Conservation (phyloP, 306 rosid genomes). For the Lathyrus tuberosus region DNA sequence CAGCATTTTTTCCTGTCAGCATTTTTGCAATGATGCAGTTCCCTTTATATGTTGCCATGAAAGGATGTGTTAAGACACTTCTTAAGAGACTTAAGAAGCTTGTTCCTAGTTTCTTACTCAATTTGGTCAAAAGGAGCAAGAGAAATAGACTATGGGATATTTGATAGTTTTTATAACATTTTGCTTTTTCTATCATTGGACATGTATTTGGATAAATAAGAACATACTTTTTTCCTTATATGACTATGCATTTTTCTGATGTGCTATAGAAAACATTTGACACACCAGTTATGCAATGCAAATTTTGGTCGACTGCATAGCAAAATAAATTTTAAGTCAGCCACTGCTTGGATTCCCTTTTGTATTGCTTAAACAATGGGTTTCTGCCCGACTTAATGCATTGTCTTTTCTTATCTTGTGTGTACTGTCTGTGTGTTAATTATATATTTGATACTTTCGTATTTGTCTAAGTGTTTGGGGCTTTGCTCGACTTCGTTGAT, state of each 20-base stretch:
- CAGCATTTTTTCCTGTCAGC: no score
- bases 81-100: slow-evolving; percentile 30
- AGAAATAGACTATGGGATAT: slow-evolving; percentile 18
- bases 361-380: no score
- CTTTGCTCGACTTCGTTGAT: no score
- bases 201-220: slow-evolving; percentile 3
- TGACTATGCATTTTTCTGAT: not conserved
- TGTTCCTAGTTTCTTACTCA: slow-evolving; percentile 39
- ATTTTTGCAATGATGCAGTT: slow-evolving; percentile 37
- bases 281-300: not conserved
- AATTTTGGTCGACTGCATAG: not conserved
- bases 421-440: no score
- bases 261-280: not conserved
- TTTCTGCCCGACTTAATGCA: no score
- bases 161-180: not conserved
- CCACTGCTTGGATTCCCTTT: no score
- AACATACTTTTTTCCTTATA: not conserved
- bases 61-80: slow-evolving; percentile 3
- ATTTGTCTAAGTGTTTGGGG: no score
- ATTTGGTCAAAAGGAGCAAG: slow-evolving; percentile 17
- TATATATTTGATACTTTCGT: no score
- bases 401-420: no score
- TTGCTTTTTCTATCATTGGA: slow-evolving; percentile 8
- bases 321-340: no score
- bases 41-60: slow-evolving; percentile 38